These are phyloP conservation scores for Aspergillus luchuensis DNA, from an alignment of 2,329 filamentous ascomycete species.

Conservation along the genomic window DNA sequence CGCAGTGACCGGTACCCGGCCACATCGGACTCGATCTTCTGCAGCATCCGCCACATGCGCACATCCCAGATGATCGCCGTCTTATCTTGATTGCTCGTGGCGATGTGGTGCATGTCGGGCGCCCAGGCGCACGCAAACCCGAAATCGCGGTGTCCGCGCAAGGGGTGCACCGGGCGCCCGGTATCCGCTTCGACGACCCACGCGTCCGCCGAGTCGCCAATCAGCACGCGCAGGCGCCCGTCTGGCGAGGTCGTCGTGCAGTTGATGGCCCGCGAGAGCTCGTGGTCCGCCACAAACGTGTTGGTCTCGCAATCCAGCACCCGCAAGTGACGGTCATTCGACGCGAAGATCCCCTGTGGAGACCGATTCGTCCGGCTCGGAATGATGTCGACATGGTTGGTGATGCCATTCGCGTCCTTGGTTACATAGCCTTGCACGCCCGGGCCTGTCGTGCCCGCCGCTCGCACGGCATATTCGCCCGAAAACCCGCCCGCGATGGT, in stretches of 20 bases:
- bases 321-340: constrained; percentile 59
- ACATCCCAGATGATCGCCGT: constrained; percentile 51
- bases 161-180: constrained; percentile 40
- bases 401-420: constrained; percentile 53
- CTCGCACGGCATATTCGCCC: constrained; percentile 58
- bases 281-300: constrained; percentile 41
- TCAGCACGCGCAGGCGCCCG: constrained; percentile 46
- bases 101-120: constrained; percentile 50
- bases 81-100: constrained; percentile 51
- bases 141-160: constrained; percentile 46
- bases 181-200: constrained; percentile 48
- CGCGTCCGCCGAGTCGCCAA: constrained; percentile 47
- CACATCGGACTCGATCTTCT: constrained; percentile 47
- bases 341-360: constrained; percentile 57
- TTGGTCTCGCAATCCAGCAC: constrained; percentile 56
- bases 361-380: constrained; percentile 50
- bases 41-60: constrained; percentile 43
- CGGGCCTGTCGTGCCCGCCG: constrained; percentile 35
- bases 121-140: constrained; percentile 52
- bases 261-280: constrained; percentile 45
- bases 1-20: constrained; percentile 48
- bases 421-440: constrained; percentile 52
- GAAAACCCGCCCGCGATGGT: constrained; percentile 59
- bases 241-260: constrained; percentile 49
- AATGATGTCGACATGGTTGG: constrained; percentile 60